Evolutionary conservation across 2,329 filamentous ascomycete species (phyloP).

Genomic region (Fusarium redolens): DNA sequence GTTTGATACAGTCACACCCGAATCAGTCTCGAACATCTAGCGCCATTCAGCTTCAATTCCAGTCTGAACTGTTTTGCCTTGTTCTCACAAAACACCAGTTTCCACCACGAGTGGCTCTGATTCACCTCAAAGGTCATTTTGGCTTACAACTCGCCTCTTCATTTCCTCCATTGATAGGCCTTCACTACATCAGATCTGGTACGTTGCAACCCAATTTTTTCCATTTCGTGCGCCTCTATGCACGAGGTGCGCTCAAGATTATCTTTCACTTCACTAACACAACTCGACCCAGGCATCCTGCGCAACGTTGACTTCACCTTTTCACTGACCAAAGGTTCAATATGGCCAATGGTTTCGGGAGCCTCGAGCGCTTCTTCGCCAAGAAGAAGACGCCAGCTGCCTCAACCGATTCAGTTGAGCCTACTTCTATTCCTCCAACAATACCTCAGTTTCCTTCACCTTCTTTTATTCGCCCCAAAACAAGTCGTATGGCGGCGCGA

Average conservation of each 20-base stretch:
- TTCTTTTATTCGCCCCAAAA: slow-evolving; percentile 67
- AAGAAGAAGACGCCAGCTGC: slow-evolving; percentile 52
- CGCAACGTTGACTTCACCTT: slow-evolving; percentile 36
- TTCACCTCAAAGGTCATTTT: slow-evolving; percentile 32
- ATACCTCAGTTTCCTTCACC: slow-evolving; percentile 61
- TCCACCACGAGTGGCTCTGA: slow-evolving; percentile 29
- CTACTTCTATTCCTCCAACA: slow-evolving; percentile 33
- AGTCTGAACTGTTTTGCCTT: slow-evolving; percentile 24
- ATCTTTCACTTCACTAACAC: slow-evolving; percentile 39
- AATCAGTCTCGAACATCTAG: slow-evolving; percentile 6
- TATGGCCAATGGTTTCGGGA: slow-evolving; percentile 62
- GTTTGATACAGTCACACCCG: slow-evolving; percentile 41
- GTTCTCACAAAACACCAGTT: slow-evolving; percentile 28
- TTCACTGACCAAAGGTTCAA: slow-evolving; percentile 45
- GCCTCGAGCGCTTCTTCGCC: slow-evolving; percentile 64
- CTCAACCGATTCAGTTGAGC: slow-evolving; percentile 41
- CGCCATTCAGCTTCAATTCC: slow-evolving; percentile 24
- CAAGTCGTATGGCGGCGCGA: slow-evolving; percentile 67
- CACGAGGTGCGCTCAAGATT: slow-evolving; percentile 9
- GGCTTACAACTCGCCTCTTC: slow-evolving; percentile 21
- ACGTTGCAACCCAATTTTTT: slow-evolving; percentile 28
- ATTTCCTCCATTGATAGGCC: slow-evolving; percentile 8
- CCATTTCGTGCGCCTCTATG: slow-evolving; percentile 18
- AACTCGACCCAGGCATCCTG: slow-evolving; percentile 34
- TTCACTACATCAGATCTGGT: slow-evolving; percentile 24